These are phyloP conservation scores for Floccularia luteovirens DNA, from an alignment of 768 basidiomycete species.

Conservation along the genomic window DNA sequence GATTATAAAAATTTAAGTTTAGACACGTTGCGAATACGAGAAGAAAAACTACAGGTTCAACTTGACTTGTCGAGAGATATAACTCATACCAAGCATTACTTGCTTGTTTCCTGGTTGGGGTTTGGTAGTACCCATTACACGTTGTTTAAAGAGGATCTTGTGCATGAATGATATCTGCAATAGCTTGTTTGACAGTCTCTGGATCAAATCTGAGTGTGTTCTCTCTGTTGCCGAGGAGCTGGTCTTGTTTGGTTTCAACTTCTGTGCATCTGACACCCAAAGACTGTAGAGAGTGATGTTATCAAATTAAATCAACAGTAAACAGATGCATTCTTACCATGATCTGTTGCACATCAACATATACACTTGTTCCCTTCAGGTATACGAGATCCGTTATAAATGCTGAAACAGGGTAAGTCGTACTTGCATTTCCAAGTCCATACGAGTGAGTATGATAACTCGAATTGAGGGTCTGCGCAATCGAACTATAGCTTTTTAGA, in stretches of 20 bases:
- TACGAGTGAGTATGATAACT: constrained; percentile 44
- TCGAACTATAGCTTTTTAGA: constrained; percentile 37
- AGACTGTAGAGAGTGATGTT: constrained; percentile 30
- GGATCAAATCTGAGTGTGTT: too few relatives aligned
- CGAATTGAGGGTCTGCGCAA: constrained; percentile 61
- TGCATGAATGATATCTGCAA: too few relatives aligned
- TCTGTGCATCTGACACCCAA: constrained; percentile 56
- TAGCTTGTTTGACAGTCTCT: too few relatives aligned
- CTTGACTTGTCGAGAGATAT: too few relatives aligned
- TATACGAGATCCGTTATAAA: constrained; percentile 85
- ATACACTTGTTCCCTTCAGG: constrained; percentile 53
- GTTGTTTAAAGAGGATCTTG: too few relatives aligned
- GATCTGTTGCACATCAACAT: constrained; percentile 53
- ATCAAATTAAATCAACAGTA: neutral
- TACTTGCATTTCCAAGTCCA: constrained; percentile 52
- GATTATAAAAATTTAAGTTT: too few relatives aligned
- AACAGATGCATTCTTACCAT: constrained; percentile 35
- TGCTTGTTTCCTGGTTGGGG: too few relatives aligned
- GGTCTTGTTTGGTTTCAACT: constrained; percentile 24
- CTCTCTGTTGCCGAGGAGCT: too few relatives aligned
- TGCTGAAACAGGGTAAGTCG: constrained; percentile 66
- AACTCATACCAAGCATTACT: too few relatives aligned
- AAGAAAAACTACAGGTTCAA: too few relatives aligned
- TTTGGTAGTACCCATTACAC: too few relatives aligned
- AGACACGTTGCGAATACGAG: too few relatives aligned